These are phyloP conservation scores for Cryphonectria radicalis DNA, from an alignment of 2,329 filamentous ascomycete genomes.

Conservation along the genomic window DNA sequence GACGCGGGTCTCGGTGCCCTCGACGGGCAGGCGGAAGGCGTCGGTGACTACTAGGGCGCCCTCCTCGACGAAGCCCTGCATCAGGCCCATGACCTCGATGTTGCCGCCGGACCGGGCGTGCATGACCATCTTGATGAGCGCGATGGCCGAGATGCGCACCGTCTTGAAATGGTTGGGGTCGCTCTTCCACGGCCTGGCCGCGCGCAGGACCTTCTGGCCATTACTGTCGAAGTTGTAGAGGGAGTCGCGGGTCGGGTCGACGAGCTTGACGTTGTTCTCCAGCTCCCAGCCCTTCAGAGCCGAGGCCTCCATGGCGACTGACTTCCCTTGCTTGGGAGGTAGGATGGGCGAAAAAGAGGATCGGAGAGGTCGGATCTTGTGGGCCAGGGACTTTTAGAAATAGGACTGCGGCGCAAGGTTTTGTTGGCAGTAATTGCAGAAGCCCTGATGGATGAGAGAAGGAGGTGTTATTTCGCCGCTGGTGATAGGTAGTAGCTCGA, in stretches of 20 bases:
- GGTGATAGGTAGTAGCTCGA: not conserved
- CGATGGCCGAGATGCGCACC: conserved; percentile 90
- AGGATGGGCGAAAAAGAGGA: not conserved
- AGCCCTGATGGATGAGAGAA: not conserved
- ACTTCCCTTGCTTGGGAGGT: not conserved
- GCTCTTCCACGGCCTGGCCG: conserved; percentile 72
- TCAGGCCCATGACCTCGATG: conserved; percentile 95
- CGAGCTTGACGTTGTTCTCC: conserved; percentile 81
- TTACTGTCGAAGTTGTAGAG: conserved; percentile 82
- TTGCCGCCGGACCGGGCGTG: conserved; percentile 93
- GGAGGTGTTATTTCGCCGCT: not conserved
- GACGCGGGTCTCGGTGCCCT: conserved; percentile 97
- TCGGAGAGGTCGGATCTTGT: not conserved
- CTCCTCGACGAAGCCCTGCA: conserved; percentile 90
- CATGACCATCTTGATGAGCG: conserved; percentile 98
- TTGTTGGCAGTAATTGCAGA: not conserved
- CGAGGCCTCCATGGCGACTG: conserved; percentile 25
- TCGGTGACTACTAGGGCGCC: conserved; percentile 92
- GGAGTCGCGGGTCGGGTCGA: conserved; percentile 86
- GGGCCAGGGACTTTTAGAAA: not conserved
- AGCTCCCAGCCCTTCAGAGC: conserved; percentile 59
- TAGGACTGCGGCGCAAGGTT: not conserved
- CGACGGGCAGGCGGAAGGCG: conserved; percentile 89
- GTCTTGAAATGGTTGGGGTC: conserved; percentile 90
- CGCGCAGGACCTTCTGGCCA: conserved; percentile 68